Base-by-base conservation (phyloP, 1,284 basidiomycete genomes). In the Tremellales sp. region DNA sequence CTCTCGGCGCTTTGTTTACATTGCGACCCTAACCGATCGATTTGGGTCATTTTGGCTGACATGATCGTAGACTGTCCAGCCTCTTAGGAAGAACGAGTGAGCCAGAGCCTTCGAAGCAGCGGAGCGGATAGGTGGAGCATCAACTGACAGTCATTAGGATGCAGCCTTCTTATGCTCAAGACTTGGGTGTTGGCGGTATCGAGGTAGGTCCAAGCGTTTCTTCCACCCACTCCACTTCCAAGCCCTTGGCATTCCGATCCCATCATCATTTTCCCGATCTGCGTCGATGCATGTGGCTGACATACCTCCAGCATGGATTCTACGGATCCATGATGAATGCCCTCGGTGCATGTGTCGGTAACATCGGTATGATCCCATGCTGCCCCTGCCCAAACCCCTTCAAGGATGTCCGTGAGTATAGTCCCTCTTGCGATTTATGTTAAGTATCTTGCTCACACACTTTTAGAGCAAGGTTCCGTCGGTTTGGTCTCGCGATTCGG, bases 401-500 rank as follows among this genome's bases (percentile, higher is more conserved):
- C 76, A 67, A 70, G 56, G 56, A 58, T n/a, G 64, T 74, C 48
- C 44, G 43, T 45, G 36, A 54, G 48, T 49, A 13, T 46, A 10
- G 36, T 12, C 7, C 11, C n/a, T n/a, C n/a, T n/a, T n/a, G n/a
- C n/a, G n/a, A n/a, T 39, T 40, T 40, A 4, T 25, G 42, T 21
- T 43, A 11, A 12, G 19, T 3, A 13, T 29, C 3, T 35, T 12
- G 17, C 29, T 43, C 23, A 51, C 42, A 11, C 47, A 47, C 33
- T n/a, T n/a, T n/a, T n/a, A 37, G 49, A 55, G 35, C 89, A 92
- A 78, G 89, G 88, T 79, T 85, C 86, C 42, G 91, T 96, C 57
- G 92, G 93, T 49, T 80, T 97, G 47, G 83, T 97, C 64, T 84
- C 85, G 43, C 84, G 91, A 48, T 96, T 96, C 68, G 91, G 92